Percentiles rank a stretch among this genome's conserved stretches.
Conservation (phyloP, 305 asterid genomes). For the Fraxinus xanthoxyloides region DNA sequence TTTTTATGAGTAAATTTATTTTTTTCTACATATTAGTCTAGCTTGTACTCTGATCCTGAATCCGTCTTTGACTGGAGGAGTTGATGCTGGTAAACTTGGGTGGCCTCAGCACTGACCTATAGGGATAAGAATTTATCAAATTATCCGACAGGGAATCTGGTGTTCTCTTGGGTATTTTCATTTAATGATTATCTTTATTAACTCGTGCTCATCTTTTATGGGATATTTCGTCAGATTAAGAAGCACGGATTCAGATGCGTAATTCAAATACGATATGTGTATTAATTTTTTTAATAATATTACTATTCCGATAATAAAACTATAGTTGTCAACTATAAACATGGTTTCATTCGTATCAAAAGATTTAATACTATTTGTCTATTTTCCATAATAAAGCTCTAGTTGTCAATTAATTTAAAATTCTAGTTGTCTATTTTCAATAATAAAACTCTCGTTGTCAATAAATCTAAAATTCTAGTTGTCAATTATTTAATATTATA, state of each 20-base stretch:
- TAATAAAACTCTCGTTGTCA: too few species aligned
- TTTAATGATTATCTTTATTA: not conserved
- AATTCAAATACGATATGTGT: not conserved
- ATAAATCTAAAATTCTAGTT: not conserved
- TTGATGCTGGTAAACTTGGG: not conserved
- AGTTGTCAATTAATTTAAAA: too few species aligned
- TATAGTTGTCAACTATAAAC: not conserved
- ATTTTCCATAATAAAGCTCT: not conserved
- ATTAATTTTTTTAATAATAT: too few species aligned
- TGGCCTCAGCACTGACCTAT: not conserved
- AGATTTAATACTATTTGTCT: not conserved
- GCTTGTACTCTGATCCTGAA: too few species aligned
- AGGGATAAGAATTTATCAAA: not conserved
- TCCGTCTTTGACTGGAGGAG: not conserved
- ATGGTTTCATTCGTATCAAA: not conserved
- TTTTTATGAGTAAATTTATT: too few species aligned
- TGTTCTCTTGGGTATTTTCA: not conserved
- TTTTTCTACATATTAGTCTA: too few species aligned
- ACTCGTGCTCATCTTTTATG: not conserved
- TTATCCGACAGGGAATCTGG: not conserved
- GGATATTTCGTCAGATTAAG: not conserved
- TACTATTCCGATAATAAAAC: not conserved
- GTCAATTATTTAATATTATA: not conserved
- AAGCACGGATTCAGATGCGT: not conserved
- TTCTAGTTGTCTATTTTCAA: not conserved